Percentiles rank a stretch among this genome's conserved stretches.
Evolutionary conservation across 2,329 filamentous ascomycete species (phyloP).

Genomic region (Aureobasidium musti): DNA sequence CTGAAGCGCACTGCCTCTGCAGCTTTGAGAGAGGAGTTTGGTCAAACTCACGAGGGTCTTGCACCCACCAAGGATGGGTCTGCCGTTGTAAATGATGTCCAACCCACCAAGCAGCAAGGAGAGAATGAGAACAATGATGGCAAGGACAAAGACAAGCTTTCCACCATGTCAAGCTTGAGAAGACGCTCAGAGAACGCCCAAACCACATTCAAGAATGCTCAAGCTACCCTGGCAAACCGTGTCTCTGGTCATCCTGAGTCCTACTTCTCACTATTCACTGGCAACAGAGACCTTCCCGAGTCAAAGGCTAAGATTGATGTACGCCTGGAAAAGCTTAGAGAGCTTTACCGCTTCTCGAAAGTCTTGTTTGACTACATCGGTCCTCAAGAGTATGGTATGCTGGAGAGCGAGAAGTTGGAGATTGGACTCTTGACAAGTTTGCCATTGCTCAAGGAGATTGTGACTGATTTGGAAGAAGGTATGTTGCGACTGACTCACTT

Average conservation of each 20-base stretch:
- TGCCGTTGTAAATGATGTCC: slow-evolving; percentile 30
- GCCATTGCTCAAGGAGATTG: slow-evolving; percentile 92
- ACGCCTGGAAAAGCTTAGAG: slow-evolving; percentile 82
- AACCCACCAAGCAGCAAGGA: slow-evolving; percentile 13
- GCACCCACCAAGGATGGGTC: slow-evolving; percentile 32
- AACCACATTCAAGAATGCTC: slow-evolving; percentile 28
- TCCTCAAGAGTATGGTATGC: slow-evolving; percentile 96
- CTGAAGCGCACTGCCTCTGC: slow-evolving; percentile 40
- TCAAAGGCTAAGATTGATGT: slow-evolving; percentile 78
- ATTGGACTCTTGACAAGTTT: slow-evolving; percentile 93
- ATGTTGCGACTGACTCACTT: not conserved
- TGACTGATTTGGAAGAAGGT: slow-evolving; percentile 85
- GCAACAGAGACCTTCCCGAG: slow-evolving; percentile 46
- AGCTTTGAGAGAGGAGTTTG: slow-evolving; percentile 39
- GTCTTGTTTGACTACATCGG: slow-evolving; percentile 98
- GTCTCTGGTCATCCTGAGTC: slow-evolving; percentile 51
- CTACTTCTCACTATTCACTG: slow-evolving; percentile 90
- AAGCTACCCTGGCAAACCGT: slow-evolving; percentile 31
- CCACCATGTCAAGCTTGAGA: slow-evolving; percentile 54
- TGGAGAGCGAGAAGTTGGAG: slow-evolving; percentile 94
- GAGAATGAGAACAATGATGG: slow-evolving; percentile 25
- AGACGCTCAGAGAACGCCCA: slow-evolving; percentile 53
- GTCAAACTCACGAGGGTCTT: slow-evolving; percentile 38
- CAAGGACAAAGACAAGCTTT: slow-evolving; percentile 13
- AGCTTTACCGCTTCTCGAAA: slow-evolving; percentile 91